phyloP scores from a whole-genome alignment of 306 rosid genomes.

The Cucumis sativus region Cucumber_9930_V3 NC_026655.2:14550501-14551000 shows the following conservation, averaged over 20 bases:
- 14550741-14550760: conserved; percentile 33
- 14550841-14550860: background rate
- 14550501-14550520: conserved; percentile 34
- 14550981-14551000: background rate
- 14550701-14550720: conserved; percentile 17
- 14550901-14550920: background rate
- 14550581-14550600: conserved; percentile 23
- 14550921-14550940: background rate
- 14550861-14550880: background rate
- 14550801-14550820: background rate
- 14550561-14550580: conserved; percentile 17
- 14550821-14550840: background rate
- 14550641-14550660: conserved; percentile 30
- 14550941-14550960: background rate
- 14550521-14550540: conserved; percentile 36
- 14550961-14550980: background rate
- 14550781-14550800: background rate
- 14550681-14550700: conserved; percentile 16
- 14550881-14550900: background rate
- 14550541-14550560: conserved; percentile 21
- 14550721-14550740: conserved; percentile 32
- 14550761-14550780: background rate
- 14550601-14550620: conserved; percentile 32
- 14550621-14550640: conserved; percentile 39
- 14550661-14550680: conserved; percentile 17